These are phyloP conservation scores for Fusarium sp. DNA, from an alignment of 2,329 filamentous ascomycete species.

Conservation along the genomic window DNA sequence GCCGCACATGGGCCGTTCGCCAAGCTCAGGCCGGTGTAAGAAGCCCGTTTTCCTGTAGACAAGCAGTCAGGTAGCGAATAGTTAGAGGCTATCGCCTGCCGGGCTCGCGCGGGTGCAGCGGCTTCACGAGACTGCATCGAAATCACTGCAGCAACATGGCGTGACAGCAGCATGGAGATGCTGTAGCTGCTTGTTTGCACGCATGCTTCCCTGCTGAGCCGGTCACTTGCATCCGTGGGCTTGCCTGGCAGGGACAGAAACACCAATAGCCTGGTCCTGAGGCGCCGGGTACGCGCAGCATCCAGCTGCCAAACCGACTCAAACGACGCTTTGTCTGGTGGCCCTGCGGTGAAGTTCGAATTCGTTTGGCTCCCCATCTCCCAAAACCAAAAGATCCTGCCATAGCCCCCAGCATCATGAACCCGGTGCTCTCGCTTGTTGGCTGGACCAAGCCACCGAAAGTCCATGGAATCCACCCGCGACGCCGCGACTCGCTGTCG, in stretches of 20 bases:
- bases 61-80: conserved; percentile 35
- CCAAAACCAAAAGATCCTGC: neutral
- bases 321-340: conserved; percentile 12
- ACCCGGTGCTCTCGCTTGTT: conserved; percentile 30
- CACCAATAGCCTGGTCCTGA: conserved; percentile 31
- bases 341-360: conserved; percentile 15
- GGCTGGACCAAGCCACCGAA: conserved; percentile 27
- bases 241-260: conserved; percentile 26
- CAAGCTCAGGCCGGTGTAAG: conserved; percentile 23
- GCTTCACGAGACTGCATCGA: conserved; percentile 12
- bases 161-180: conserved; percentile 32
- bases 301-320: conserved; percentile 28
- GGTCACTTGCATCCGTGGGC: conserved; percentile 35
- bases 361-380: conserved; percentile 16
- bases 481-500: conserved; percentile 26
- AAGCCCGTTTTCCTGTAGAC: conserved; percentile 27
- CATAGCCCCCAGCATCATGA: conserved; percentile 24
- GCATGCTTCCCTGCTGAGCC: conserved; percentile 28
- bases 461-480: conserved; percentile 19
- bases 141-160: conserved; percentile 45
- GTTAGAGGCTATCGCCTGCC: conserved; percentile 8
- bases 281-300: conserved; percentile 36
- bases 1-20: conserved; percentile 31
- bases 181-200: conserved; percentile 17
- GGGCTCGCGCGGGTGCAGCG: conserved; percentile 27